Conservation (phyloP, 768 basidiomycete genomes). For the Mycena olivaceomarginata region DNA sequence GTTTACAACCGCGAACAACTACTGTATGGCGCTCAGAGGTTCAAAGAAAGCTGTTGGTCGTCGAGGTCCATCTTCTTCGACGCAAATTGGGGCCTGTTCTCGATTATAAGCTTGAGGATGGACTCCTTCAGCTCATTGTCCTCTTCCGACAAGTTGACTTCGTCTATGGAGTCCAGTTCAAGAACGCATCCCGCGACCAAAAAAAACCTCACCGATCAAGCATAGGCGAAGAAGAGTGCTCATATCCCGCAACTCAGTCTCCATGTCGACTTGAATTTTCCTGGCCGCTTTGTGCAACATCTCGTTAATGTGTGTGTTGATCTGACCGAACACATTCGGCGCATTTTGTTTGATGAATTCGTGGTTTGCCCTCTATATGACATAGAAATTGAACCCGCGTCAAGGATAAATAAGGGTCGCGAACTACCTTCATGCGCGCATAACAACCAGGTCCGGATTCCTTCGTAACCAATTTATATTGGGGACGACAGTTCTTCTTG, state of each 20-base stretch:
- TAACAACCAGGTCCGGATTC: background rate
- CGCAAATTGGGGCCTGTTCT: background rate
- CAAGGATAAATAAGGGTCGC: background rate
- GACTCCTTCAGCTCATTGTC: background rate
- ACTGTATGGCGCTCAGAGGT: background rate
- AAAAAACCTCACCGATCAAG: constrained; percentile 11
- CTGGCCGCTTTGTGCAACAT: background rate
- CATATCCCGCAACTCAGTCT: background rate
- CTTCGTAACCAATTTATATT: constrained; percentile 2
- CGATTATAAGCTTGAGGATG: background rate
- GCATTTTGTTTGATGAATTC: constrained; percentile 14
- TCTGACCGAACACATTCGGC: background rate
- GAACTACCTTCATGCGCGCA: constrained; percentile 23
- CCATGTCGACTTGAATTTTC: background rate
- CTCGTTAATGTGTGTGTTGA: background rate
- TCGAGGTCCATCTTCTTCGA: background rate
- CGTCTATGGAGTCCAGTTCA: background rate
- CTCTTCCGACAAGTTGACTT: background rate
- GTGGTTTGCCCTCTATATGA: background rate
- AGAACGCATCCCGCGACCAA: background rate
- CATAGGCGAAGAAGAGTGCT: background rate
- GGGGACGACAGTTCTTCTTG: background rate
- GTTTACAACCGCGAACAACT: background rate
- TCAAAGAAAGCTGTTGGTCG: background rate
- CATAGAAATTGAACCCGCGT: background rate